Conservation (phyloP, 1,284 basidiomycete genomes). For the Rhodotorula sp. region DNA sequence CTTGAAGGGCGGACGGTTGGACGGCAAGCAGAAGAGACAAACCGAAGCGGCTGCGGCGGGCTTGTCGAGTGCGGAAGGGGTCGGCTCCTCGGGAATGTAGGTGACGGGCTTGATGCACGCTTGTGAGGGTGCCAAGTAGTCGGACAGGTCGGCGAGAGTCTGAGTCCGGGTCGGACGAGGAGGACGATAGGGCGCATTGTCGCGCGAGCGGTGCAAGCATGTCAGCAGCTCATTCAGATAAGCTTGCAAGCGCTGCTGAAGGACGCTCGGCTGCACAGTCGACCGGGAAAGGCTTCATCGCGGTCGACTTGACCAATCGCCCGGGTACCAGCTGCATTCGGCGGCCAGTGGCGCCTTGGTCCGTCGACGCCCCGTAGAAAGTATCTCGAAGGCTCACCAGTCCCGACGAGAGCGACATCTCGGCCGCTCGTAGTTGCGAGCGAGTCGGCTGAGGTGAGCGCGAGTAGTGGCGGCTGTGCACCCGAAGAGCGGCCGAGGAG, state of each 20-base stretch:
- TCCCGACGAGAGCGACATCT: conserved; percentile 37
- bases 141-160: conserved; percentile 93
- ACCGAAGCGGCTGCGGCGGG: conserved; percentile 41
- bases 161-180: conserved; percentile 46
- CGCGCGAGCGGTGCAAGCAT: no score
- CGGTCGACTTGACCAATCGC: no score
- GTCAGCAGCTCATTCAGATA: no score
- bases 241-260: no score
- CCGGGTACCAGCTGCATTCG: background rate
- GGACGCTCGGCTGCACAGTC: no score
- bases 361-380: background rate
- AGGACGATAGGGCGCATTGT: background rate
- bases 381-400: conserved; percentile 10
- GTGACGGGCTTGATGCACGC: conserved; percentile 94
- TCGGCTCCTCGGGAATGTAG: conserved; percentile 43
- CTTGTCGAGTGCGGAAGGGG: conserved; percentile 47
- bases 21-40: background rate
- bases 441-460: background rate
- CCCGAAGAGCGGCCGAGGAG: background rate
- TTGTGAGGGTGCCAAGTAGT: conserved; percentile 96
- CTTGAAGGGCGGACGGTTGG: background rate
- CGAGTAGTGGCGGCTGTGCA: background rate
- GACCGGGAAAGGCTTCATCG: background rate
- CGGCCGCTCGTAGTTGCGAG: background rate
- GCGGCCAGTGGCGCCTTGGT: no score